Base-by-base conservation (phyloP, 768 basidiomycete genomes). In the Leucocoprinus sp. region DNA sequence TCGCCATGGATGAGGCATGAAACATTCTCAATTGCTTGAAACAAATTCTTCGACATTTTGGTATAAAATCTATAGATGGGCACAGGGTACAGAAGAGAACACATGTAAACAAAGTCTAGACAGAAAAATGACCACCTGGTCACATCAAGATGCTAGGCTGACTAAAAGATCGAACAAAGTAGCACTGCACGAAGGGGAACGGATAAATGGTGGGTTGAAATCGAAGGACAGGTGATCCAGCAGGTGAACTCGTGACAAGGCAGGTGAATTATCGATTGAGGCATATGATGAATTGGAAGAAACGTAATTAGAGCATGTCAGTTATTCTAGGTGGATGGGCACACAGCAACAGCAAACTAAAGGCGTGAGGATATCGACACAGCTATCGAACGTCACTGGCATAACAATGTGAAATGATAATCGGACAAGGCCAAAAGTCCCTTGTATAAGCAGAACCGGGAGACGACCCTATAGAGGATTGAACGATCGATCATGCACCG, bases 1-100 rank as follows among this genome's bases (percentile, higher is more conserved):
- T 38, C 40, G 22, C 54, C 62, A 49, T 65, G 64, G 76, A 63
- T 69, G 61, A 65, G 71, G 66, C 19, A 41, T 28, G n/a, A n/a
- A n/a, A n/a, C n/a, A n/a, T n/a, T n/a, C n/a, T n/a, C n/a, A n/a
- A n/a, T n/a, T n/a, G n/a, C 24, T 33, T 48, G 45, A 38, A 29
- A 27, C 54, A 51, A 54, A 5, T 28, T 28, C 5, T 28, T 28
- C 27, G n/a, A n/a, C n/a, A n/a, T n/a, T n/a, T n/a, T n/a, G n/a
- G n/a, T n/a, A n/a, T n/a, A n/a, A n/a, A n/a, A n/a, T n/a, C n/a
- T n/a, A n/a, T n/a, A 31, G 4, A 12, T 14, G 11, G 9, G 31
- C 11, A 14, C n/a, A 31, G n/a, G 14, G 11, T 31, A 31, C 9
- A 28, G 6, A 28, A 28, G 27, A 28, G 27, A 5, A 12, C 27